Percentiles rank a stretch among this genome's conserved stretches.
Conservation (phyloP, 2,329 filamentous ascomycete genomes). For the Zasmidium cellare region DNA sequence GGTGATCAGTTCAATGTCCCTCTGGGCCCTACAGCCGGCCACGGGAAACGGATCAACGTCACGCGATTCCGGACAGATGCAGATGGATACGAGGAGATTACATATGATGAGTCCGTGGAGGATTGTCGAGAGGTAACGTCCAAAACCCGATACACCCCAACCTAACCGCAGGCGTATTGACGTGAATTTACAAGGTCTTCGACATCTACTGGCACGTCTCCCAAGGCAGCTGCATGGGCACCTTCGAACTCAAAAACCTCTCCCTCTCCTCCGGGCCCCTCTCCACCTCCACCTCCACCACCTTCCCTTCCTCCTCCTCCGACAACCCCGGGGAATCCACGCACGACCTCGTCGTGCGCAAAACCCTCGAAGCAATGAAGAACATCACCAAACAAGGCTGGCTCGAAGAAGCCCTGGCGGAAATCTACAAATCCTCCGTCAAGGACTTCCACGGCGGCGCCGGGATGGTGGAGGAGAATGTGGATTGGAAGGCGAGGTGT, state of each 20-base stretch:
- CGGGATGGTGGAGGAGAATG: constrained; percentile 23
- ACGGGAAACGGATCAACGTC: constrained; percentile 41
- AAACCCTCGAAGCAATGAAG: constrained; percentile 17
- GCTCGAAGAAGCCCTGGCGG: constrained; percentile 21
- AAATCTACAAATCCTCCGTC: constrained; percentile 18
- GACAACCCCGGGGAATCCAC: constrained; percentile 8
- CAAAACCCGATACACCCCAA: too few relatives aligned
- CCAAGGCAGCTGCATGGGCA: constrained; percentile 43
- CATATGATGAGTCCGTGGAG: constrained; percentile 39
- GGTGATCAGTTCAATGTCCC: constrained; percentile 36
- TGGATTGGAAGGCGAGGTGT: constrained; percentile 34
- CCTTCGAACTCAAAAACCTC: constrained; percentile 46
- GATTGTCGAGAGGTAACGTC: constrained; percentile 37
- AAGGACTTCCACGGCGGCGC: constrained; percentile 5
- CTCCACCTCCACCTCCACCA: constrained; percentile 2
- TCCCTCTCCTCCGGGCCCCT: constrained; percentile 14
- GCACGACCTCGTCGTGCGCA: constrained; percentile 27
- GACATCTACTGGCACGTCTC: constrained; percentile 46
- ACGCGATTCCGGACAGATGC: constrained; percentile 40
- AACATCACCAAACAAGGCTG: constrained; percentile 19
- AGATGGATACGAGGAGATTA: constrained; percentile 37
- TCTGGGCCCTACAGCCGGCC: constrained; percentile 35
- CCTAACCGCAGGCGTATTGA: too few relatives aligned
- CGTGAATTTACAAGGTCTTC: constrained; percentile 32
- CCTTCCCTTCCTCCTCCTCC: too few relatives aligned